Conservation (phyloP, 208 protist genomes). For the Strigomonas culicis region DNA sequence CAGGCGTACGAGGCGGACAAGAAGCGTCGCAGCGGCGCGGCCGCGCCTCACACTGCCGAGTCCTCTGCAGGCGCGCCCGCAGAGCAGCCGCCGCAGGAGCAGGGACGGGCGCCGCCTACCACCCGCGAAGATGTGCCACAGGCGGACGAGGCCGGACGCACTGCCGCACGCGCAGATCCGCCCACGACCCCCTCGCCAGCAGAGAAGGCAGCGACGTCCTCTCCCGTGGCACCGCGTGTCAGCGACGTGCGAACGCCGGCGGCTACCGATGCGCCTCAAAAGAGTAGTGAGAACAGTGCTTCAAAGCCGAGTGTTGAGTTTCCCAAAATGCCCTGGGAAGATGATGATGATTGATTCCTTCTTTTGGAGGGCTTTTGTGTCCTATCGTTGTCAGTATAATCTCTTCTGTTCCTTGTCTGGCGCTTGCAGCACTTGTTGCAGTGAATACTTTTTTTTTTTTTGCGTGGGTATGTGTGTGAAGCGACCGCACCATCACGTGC, state of each 20-base stretch:
- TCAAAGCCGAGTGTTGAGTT: conserved; percentile 36
- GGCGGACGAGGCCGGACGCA: neutral
- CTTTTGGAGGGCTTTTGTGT: neutral
- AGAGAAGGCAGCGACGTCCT: too few species aligned
- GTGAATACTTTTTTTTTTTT: conserved; percentile 11
- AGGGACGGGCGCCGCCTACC: neutral
- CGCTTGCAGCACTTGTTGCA: conserved; percentile 1
- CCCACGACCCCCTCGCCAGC: neutral
- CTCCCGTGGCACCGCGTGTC: too few species aligned
- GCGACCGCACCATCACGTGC: neutral
- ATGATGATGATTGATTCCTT: conserved; percentile 37
- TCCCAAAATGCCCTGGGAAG: conserved; percentile 84
- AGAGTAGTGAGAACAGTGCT: conserved; percentile 8
- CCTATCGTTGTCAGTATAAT: neutral
- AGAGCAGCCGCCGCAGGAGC: neutral
- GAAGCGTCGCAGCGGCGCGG: neutral
- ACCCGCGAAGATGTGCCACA: neutral
- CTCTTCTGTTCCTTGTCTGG: neutral
- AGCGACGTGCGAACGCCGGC: too few species aligned
- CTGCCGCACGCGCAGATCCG: neutral
- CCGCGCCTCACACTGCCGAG: too few species aligned
- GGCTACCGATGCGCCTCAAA: conserved; percentile 1
- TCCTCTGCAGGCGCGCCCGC: neutral
- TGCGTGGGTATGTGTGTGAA: conserved; percentile 5
- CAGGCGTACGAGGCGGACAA: conserved; percentile 17